Evolutionary conservation across 2,329 filamentous ascomycete genomes (phyloP).

Genomic region (Penicillium sclerotigenum): DNA sequence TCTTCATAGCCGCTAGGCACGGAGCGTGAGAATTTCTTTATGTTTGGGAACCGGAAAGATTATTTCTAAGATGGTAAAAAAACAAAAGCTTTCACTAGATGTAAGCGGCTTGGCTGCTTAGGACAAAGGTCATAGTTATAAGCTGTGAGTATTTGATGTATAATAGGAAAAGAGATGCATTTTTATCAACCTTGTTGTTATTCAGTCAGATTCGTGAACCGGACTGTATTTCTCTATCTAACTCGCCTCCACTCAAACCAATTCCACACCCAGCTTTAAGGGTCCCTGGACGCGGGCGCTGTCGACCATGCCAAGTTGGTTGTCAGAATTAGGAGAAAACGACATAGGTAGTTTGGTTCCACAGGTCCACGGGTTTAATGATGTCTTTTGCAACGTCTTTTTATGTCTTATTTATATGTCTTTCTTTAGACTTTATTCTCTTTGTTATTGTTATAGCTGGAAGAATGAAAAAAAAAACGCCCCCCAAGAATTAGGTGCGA

Average conservation of each 20-base stretch:
- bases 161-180: neutral
- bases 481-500: neutral
- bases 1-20: conserved; percentile 70
- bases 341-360: no score
- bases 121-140: neutral
- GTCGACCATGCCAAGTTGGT: neutral
- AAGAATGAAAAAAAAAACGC: no score
- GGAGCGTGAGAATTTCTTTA: conserved; percentile 69
- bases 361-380: no score
- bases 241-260: neutral
- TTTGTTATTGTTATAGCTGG: neutral
- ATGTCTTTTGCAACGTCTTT: no score
- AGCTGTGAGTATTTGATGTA: neutral
- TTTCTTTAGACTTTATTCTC: no score
- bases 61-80: conserved; percentile 67
- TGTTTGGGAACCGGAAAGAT: conserved; percentile 67
- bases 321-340: neutral
- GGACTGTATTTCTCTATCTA: no score
- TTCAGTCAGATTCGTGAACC: neutral
- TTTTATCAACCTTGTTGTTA: neutral
- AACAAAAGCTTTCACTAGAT: conserved; percentile 57
- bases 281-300: neutral
- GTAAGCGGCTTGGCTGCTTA: conserved; percentile 51
- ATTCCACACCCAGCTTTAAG: neutral
- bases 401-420: no score